Percentiles rank a stretch among this genome's conserved stretches.
Conservation (phyloP, 2,329 filamentous ascomycete genomes). For the Xylariaceae sp. region DNA sequence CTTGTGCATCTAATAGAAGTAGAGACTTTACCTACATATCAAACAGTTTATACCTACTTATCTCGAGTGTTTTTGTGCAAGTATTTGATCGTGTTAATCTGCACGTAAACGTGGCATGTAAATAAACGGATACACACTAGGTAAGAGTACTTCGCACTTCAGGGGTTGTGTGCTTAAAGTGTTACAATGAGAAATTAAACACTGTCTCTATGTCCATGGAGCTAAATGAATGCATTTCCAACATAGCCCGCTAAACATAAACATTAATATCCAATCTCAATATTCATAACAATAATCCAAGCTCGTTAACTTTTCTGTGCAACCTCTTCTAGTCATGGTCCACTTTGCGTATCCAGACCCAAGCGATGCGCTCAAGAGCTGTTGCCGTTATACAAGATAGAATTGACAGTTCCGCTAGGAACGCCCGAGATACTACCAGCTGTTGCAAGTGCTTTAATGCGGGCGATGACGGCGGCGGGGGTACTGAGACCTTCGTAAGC, state of each 20-base stretch:
- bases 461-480: conserved; percentile 38
- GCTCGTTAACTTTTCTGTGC: neutral
- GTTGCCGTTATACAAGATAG: conserved; percentile 34
- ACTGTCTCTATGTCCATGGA: too few species aligned
- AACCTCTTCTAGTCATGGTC: neutral
- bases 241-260: neutral
- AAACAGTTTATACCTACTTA: too few species aligned
- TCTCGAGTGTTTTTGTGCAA: too few species aligned
- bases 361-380: conserved; percentile 24
- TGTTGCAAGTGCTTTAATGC: conserved; percentile 35
- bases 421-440: conserved; percentile 22
- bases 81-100: too few species aligned
- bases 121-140: too few species aligned
- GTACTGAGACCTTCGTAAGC: conserved; percentile 45
- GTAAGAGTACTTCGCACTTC: too few species aligned
- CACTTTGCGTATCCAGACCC: neutral
- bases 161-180: neutral
- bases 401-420: conserved; percentile 30
- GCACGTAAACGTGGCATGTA: too few species aligned
- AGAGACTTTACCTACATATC: too few species aligned
- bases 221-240: neutral
- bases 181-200: neutral
- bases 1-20: too few species aligned
- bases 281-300: neutral
- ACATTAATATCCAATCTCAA: neutral